phyloP scores from a whole-genome alignment of 345 rosid genomes.

The Moricandia moricandioides region DNA sequence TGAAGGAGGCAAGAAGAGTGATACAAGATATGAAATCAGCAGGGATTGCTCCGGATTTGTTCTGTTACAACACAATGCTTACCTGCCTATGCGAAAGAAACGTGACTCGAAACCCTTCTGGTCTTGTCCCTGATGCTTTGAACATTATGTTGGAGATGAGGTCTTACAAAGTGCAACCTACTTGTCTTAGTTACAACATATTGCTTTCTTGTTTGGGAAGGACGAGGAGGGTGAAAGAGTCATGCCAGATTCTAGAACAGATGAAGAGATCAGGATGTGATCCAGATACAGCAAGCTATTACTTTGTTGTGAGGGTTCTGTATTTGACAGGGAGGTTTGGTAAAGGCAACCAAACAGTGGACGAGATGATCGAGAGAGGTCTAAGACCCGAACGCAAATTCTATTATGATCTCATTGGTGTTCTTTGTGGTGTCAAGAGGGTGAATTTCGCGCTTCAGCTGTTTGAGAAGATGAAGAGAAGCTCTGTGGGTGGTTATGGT shows the following conservation, averaged over 20 bases:
- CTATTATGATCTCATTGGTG: slow-evolving; percentile 67
- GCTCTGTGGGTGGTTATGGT: slow-evolving; percentile 57
- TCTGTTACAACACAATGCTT: slow-evolving; percentile 69
- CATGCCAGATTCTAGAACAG: slow-evolving; percentile 55
- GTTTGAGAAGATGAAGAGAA: slow-evolving; percentile 71
- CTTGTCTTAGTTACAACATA: slow-evolving; percentile 63
- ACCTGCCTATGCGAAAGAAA: slow-evolving; percentile 71
- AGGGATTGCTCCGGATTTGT: slow-evolving; percentile 56
- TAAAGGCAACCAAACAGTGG: slow-evolving; percentile 67
- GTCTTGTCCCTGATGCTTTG: slow-evolving; percentile 78
- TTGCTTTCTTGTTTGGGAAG: slow-evolving; percentile 76
- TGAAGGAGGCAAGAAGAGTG: slow-evolving; percentile 67
- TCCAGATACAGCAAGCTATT: slow-evolving; percentile 72
- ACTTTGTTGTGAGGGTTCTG: slow-evolving; percentile 68
- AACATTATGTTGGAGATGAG: slow-evolving; percentile 91
- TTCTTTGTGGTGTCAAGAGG: slow-evolving; percentile 79
- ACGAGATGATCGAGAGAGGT: slow-evolving; percentile 69
- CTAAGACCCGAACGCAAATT: slow-evolving; percentile 59
- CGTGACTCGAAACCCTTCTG: slow-evolving; percentile 64
- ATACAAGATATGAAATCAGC: slow-evolving; percentile 72
- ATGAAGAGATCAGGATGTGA: slow-evolving; percentile 66
- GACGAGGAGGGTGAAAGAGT: slow-evolving; percentile 76
- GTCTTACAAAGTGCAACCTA: slow-evolving; percentile 53
- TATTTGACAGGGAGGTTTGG: slow-evolving; percentile 83
- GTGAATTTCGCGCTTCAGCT: slow-evolving; percentile 62